Evolutionary conservation across 495 filamentous ascomycete genomes (phyloP), one percentile per base, ranked within the genome.

Genomic region (Aspergillus mulundensis): DNA sequence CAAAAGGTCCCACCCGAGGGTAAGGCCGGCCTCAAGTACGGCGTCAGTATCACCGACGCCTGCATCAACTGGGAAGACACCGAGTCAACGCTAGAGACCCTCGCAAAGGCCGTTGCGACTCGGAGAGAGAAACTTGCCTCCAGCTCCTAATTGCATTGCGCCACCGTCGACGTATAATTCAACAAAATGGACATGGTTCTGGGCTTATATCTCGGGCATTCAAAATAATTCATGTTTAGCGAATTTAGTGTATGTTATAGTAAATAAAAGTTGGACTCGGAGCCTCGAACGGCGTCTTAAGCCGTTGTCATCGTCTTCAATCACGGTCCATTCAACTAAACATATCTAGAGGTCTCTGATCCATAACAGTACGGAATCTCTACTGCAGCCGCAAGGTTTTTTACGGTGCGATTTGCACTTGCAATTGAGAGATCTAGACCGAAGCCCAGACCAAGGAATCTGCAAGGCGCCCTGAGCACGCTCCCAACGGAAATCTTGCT

Each of bases 1-100:
- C 94, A 99, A 72, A 97, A 97, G 70, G 90, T 97, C 15, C 88
- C 91, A 1, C 76, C 82, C 45, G 91, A 97, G 77, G 94, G 94
- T 64, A 94, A 91, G 75, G 74, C 78, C 28, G 90, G 86, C 24
- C 83, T 99, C 59, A 90, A 95, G 72, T 95, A 97, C 66, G 94
- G 94, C 64, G 87, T 97, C 66, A 93, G 88, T 62, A 97, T 99
- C 69, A 99, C 95, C 3, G 95, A 99, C 75, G 94, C 95, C 38
- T 99, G 95, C 70, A 97, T 99, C 64, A 77, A 83, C 67, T 96
- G 90, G 90, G 87, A 95, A 60, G 90, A 94, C 61, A 99, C 94
- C n/a, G 85, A 92, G 61, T 71, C 70, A 3, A 86, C 91, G 14
- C 80, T 99, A 12, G 88, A 88, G 61, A 72, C 77, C 36, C 79